phyloP scores from a whole-genome alignment of 2,329 filamentous ascomycete genomes.

The Sordariomycetes sp. region DNA sequence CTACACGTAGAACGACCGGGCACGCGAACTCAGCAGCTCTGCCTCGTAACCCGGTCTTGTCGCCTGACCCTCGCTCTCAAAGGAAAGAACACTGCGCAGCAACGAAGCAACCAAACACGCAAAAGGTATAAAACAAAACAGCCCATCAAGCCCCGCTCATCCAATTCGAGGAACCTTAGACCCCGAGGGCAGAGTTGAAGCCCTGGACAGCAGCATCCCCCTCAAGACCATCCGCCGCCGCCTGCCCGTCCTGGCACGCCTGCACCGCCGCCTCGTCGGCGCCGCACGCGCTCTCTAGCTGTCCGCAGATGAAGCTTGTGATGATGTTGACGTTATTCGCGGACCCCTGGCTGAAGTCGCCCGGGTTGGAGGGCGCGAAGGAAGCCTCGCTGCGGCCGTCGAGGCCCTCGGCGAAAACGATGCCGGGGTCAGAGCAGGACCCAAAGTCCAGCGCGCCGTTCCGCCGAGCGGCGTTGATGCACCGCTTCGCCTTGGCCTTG shows the following conservation, averaged over 20 bases:
- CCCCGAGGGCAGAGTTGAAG: slow-evolving; percentile 9
- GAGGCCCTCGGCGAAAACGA: slow-evolving; percentile 31
- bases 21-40: neutral
- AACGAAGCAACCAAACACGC: neutral
- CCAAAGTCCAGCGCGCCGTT: slow-evolving; percentile 23
- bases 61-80: neutral
- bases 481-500: neutral
- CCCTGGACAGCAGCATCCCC: slow-evolving; percentile 10
- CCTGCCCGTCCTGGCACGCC: slow-evolving; percentile 9
- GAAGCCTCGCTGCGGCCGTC: slow-evolving; percentile 29
- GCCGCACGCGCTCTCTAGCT: slow-evolving; percentile 16
- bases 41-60: neutral
- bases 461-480: neutral
- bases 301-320: slow-evolving; percentile 30
- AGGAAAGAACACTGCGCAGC: neutral
- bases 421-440: slow-evolving; percentile 29
- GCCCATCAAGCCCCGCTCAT: neutral
- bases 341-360: slow-evolving; percentile 37
- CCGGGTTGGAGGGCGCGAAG: slow-evolving; percentile 22
- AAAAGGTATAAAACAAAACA: neutral
- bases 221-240: slow-evolving; percentile 9
- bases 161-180: neutral
- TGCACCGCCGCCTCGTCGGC: slow-evolving; percentile 7
- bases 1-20: neutral
- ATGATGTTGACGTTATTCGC: slow-evolving; percentile 24